phyloP scores from a whole-genome alignment of 306 rosid genomes.

The Senna siamea region DNA sequence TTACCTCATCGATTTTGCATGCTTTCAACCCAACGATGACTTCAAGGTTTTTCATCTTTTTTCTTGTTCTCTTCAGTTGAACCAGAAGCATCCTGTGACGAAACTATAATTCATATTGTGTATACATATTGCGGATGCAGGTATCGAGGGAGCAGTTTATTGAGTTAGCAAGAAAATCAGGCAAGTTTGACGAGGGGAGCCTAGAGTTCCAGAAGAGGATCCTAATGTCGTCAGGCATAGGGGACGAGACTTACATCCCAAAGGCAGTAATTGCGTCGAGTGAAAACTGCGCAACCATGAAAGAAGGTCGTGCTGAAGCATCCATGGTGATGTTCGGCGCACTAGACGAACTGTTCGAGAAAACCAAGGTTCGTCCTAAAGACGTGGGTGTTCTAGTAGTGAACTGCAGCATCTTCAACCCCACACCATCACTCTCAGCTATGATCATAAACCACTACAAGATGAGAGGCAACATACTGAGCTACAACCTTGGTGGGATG shows the following conservation, averaged over 20 bases:
- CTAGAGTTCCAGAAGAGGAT: conserved; percentile 71
- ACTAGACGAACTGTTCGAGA: conserved; percentile 87
- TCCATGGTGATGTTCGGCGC: conserved; percentile 91
- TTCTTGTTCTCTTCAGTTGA: too few species aligned
- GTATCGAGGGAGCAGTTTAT: conserved; percentile 77
- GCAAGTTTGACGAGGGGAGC: conserved; percentile 77
- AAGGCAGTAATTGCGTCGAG: conserved; percentile 57
- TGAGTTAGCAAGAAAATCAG: conserved; percentile 77
- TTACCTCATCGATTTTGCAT: conserved; percentile 87
- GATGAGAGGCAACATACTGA: conserved; percentile 93
- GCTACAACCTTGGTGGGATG: conserved; percentile 96
- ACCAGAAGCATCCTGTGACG: too few species aligned
- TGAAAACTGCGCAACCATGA: conserved; percentile 83
- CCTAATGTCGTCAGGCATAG: conserved; percentile 80
- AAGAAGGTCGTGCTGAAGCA: conserved; percentile 92
- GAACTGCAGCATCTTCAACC: conserved; percentile 97
- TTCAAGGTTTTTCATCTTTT: conserved; percentile 82
- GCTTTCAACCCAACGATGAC: conserved; percentile 70
- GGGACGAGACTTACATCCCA: conserved; percentile 90
- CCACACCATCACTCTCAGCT: conserved; percentile 93
- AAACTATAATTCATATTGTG: too few species aligned
- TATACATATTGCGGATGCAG: too few species aligned
- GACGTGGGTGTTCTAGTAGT: conserved; percentile 86
- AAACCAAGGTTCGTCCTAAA: conserved; percentile 78
- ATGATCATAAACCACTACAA: conserved; percentile 98